Base-by-base conservation (phyloP, 2,329 filamentous ascomycete genomes). In the Raffaelea arxii region DNA sequence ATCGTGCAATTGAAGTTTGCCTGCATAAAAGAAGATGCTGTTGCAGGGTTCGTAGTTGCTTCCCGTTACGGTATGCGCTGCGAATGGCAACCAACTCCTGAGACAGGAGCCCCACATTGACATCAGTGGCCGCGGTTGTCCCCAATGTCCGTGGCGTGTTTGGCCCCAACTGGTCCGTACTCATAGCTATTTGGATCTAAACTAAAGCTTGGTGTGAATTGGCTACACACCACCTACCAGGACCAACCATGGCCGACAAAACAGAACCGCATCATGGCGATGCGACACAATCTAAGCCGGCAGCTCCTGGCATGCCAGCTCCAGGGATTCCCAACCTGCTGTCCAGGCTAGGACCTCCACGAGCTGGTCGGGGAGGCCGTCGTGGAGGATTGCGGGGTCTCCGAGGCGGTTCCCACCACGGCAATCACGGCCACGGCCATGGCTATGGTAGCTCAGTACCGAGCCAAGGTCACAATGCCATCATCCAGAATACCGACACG, bases 401-500 rank as follows among this genome's bases (percentile, higher is more conserved):
- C 32, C 32, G 32, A 18, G 53, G 53, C 21, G 46, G 46, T 14
- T 41, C 48, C 6, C 41, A 44, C 19, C 42, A 30, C 36, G 41
- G 37, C 37, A 40, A 18, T 16, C n/a, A n/a, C n/a, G n/a, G n/a
- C 45, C 69, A 67, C 40, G 63, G 60, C 51, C 62, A 58, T 6
- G 32, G 32, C 32, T 36, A 7, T 18, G 32, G 32, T n/a, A 16
- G 45, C 56, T 61, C 12, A 57, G 59, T 18, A 36, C 32, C 7
- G n/a, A 49, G 55, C 53, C 55, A 52, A 44, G 65, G 66, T 41
- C 80, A 82, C 55, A 90, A 97, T 64, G 71, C 74, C 49, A 77
- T 84, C 36, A 82, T 98, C 48, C 91, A 94, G 63, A 80, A 82
- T 52, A 98, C 92, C 3, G 92, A 98, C 65, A 82, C 82, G 50